Conservation (phyloP, 192 early-diverging fungal genomes). For the Phycomyces blakesleeanus region DNA sequence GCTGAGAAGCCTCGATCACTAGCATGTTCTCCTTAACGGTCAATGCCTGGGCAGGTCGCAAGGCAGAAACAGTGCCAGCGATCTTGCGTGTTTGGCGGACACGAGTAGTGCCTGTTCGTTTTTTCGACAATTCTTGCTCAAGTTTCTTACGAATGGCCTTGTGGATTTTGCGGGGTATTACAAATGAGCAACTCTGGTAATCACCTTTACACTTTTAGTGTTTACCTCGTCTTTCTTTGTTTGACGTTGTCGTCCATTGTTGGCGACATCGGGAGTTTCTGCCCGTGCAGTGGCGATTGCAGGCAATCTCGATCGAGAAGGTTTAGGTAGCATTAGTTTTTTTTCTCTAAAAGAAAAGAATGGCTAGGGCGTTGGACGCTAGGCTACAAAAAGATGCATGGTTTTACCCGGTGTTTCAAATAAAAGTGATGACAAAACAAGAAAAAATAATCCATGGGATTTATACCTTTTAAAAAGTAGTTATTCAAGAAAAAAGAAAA, state of each 20-base stretch:
- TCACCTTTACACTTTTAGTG: neutral
- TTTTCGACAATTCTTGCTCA: slow-evolving; percentile 64
- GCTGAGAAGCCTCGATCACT: slow-evolving; percentile 68
- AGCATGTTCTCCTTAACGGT: slow-evolving; percentile 63
- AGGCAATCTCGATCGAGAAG: slow-evolving; percentile 13
- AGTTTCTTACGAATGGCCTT: slow-evolving; percentile 76
- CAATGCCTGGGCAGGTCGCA: slow-evolving; percentile 71
- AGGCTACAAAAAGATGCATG: neutral
- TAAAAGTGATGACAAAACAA: no score
- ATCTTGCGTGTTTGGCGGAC: slow-evolving; percentile 34
- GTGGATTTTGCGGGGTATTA: neutral
- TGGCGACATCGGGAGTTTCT: neutral
- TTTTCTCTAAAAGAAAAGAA: no score
- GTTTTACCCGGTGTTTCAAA: no score
- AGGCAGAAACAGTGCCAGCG: slow-evolving; percentile 59
- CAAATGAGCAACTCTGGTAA: neutral
- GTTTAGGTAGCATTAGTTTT: slow-evolving; percentile 4
- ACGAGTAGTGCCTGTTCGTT: slow-evolving; percentile 34
- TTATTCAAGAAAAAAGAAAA: no score
- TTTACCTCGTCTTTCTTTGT: slow-evolving; percentile 39
- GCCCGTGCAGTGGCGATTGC: neutral
- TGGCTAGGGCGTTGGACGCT: neutral
- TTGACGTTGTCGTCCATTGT: slow-evolving; percentile 27
- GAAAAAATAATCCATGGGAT: neutral
- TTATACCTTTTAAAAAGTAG: neutral